Base-by-base conservation (phyloP, 2,329 filamentous ascomycete genomes). In the Claviceps spartinae region DNA sequence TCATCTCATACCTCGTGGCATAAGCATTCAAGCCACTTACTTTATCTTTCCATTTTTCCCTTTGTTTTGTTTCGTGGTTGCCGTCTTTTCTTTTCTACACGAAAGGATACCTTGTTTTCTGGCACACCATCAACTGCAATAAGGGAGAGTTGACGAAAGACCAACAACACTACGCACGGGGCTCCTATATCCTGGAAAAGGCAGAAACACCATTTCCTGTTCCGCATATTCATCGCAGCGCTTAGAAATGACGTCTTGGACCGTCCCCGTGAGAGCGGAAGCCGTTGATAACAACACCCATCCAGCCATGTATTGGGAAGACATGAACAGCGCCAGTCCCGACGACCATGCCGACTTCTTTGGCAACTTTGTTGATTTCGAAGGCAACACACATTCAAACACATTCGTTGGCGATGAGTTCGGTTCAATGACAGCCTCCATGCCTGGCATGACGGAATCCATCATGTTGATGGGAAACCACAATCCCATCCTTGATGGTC, bases 301-400 rank as follows among this genome's bases (percentile, higher is more conserved):
- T 26, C 56, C 62, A n/a, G 59, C 58, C 57, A 65, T 67, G 58
- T 65, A 60, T 56, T 68, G 65, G 64, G 63, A 63, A 50, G 65
- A 67, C 46, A 46, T 61, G 34, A 65, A 68, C 42, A 60, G 61
- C 37, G 57, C 58, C 47, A 58, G 58, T 16, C 57, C 57, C 22
- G 62, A 59, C 36, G 63, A 66, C 47, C 58, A 58, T 43, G 56
- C 61, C 30, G 67, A 69, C 56, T 60, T 69, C 48, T 67, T 69
- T 52, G 62, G 63, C 18, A 64, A 69, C 57, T 69, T 67, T 52
- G 59, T 69, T 56, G 61, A 68, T 61, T 65, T 68, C 52, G 67
- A 67, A 38, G 59, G 54, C 52, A 61, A 61, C 48, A 57, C 58
- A n/a, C 50, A 54, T 22, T 52, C 59, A 36, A 24, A 50, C 8